Evolutionary conservation across 192 early-diverging fungal genomes (phyloP).

Genomic region (Coemansia sp.): DNA sequence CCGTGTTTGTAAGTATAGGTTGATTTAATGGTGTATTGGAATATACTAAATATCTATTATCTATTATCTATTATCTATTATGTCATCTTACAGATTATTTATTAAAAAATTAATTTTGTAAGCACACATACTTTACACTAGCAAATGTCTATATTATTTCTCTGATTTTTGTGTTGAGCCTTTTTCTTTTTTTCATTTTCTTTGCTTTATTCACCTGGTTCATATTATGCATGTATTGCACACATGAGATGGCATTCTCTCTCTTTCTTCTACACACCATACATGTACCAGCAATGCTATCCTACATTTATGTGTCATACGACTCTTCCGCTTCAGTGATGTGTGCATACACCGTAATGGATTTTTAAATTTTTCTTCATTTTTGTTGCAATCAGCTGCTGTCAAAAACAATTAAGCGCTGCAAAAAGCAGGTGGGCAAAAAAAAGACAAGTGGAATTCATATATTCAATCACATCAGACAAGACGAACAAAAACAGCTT

Average conservation of each 20-base stretch:
- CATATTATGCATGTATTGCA: neutral
- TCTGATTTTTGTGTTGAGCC: neutral
- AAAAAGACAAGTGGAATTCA: constrained; percentile 4
- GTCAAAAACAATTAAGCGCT: neutral
- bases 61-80: neutral
- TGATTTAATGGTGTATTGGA: neutral
- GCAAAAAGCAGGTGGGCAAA: neutral
- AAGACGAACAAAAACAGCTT: neutral
- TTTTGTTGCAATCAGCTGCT: neutral
- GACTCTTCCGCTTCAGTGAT: neutral
- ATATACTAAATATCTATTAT: neutral
- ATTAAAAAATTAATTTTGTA: neutral
- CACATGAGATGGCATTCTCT: neutral
- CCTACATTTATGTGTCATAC: neutral
- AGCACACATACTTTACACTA: neutral
- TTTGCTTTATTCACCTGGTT: neutral
- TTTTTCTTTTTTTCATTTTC: neutral
- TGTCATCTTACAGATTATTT: neutral
- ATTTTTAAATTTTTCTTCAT: neutral
- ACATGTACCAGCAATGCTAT: neutral
- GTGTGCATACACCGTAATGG: neutral
- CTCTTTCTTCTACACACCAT: neutral
- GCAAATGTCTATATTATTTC: neutral
- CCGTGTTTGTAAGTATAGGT: neutral
- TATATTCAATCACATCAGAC: neutral